These are phyloP conservation scores for Malassezia arunalokei DNA, from an alignment of 1,284 basidiomycete species.

Conservation along the genomic window DNA sequence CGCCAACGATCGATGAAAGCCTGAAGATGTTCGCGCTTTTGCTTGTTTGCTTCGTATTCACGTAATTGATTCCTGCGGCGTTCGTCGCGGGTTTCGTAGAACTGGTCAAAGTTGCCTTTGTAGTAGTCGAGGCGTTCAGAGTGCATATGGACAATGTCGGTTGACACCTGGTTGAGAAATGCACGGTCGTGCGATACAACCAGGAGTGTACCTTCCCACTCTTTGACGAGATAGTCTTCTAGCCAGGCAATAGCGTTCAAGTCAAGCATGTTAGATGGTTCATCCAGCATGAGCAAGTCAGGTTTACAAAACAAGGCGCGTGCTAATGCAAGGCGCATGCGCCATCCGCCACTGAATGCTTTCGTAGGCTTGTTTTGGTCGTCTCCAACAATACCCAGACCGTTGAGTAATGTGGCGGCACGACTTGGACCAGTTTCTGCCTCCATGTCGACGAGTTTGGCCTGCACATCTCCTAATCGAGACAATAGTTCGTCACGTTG, in stretches of 20 bases:
- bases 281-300: slow-evolving; percentile 39
- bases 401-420: slow-evolving; percentile 77
- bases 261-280: slow-evolving; percentile 82
- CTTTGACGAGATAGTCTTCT: slow-evolving; percentile 56
- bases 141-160: slow-evolving; percentile 96
- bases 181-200: slow-evolving; percentile 98
- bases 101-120: slow-evolving; percentile 95
- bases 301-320: slow-evolving; percentile 84
- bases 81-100: slow-evolving; percentile 96
- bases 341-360: slow-evolving; percentile 95
- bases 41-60: slow-evolving; percentile 68
- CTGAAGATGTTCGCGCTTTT: slow-evolving; percentile 85
- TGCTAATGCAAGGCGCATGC: slow-evolving; percentile 99
- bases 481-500: slow-evolving; percentile 64
- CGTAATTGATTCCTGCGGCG: slow-evolving; percentile 78
- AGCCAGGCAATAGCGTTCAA: slow-evolving; percentile 50
- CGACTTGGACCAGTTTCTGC: slow-evolving; percentile 89
- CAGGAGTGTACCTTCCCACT: slow-evolving; percentile 84
- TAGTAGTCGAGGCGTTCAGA: slow-evolving; percentile 77
- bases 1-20: slow-evolving; percentile 63
- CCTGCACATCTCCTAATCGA: slow-evolving; percentile 81
- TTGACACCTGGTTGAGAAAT: slow-evolving; percentile 92
- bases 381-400: slow-evolving; percentile 75
- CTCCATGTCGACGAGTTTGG: slow-evolving; percentile 86
- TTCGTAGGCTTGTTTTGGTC: slow-evolving; percentile 58